These are phyloP conservation scores for Venturia carpophila DNA, from an alignment of 2,329 filamentous ascomycete species.

Conservation along the genomic window DNA sequence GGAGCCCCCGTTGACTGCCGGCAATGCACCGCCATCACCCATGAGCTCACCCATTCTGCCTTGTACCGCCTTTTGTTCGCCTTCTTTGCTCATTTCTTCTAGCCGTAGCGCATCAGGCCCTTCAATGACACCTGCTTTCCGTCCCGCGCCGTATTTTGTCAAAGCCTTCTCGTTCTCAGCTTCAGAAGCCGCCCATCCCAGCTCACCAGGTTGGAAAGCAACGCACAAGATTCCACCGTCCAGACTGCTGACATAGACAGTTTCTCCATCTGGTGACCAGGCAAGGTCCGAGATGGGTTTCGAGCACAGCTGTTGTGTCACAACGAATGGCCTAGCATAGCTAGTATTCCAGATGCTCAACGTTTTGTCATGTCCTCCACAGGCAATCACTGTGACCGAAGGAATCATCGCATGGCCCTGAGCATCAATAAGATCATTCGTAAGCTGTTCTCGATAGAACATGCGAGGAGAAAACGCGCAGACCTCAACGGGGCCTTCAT, in stretches of 20 bases:
- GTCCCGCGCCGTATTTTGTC: constrained; percentile 82
- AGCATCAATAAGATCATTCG: constrained; percentile 41
- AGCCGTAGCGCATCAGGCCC: constrained; percentile 81
- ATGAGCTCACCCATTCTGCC: constrained; percentile 97
- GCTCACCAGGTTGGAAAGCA: constrained; percentile 75
- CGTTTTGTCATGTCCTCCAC: constrained; percentile 92
- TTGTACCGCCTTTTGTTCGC: constrained; percentile 81
- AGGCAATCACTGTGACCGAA: constrained; percentile 88
- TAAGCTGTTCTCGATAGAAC: constrained; percentile 63
- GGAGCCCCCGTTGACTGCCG: constrained; percentile 42
- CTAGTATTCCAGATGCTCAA: constrained; percentile 97
- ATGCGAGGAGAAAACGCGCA: constrained; percentile 93
- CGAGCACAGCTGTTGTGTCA: constrained; percentile 76
- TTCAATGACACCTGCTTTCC: constrained; percentile 86
- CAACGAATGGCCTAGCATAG: constrained; percentile 81
- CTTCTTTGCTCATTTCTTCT: constrained; percentile 87
- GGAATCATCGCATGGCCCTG: constrained; percentile 35
- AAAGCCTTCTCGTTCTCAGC: constrained; percentile 90
- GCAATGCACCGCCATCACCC: constrained; percentile 61
- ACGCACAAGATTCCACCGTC: constrained; percentile 81
- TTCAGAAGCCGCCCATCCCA: constrained; percentile 78
- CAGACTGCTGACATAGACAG: constrained; percentile 75
- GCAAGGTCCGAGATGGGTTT: constrained; percentile 93
- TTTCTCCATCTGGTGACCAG: constrained; percentile 88
- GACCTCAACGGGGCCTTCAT: constrained; percentile 94